phyloP scores from a whole-genome alignment of 306 rosid species.

The Quercus variabilis region DNA sequence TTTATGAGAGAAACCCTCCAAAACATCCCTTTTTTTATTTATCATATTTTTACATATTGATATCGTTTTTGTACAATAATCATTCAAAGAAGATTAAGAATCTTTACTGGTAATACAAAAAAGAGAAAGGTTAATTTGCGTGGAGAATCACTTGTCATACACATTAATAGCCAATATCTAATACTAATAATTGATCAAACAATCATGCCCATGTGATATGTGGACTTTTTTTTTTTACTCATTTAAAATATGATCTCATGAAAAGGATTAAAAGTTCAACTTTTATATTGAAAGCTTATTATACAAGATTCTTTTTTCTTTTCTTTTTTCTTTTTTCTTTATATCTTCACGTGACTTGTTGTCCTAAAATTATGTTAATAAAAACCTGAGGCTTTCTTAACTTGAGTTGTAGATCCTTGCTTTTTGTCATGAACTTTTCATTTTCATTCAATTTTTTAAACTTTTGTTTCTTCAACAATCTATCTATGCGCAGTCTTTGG shows the following conservation, averaged over 20 bases:
- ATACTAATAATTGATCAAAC: neutral
- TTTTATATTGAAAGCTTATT: too few species aligned
- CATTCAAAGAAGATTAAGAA: neutral
- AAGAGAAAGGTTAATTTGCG: neutral
- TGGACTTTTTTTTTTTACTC: neutral
- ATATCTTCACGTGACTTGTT: too few species aligned
- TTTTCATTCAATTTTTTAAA: neutral
- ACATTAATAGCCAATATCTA: neutral
- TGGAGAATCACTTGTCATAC: constrained; percentile 19
- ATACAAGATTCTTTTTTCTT: too few species aligned
- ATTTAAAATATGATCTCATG: neutral
- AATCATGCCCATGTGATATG: neutral
- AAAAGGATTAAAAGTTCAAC: too few species aligned
- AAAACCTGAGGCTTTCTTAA: too few species aligned
- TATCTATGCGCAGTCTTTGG: neutral
- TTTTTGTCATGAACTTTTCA: too few species aligned
- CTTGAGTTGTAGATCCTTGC: too few species aligned
- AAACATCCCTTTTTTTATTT: constrained; percentile 52
- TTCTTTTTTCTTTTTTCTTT: too few species aligned
- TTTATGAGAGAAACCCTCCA: constrained; percentile 49
- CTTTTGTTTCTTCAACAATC: neutral
- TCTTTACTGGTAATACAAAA: constrained; percentile 8
- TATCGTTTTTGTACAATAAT: constrained; percentile 12
- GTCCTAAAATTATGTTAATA: too few species aligned
- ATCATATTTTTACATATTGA: constrained; percentile 24